A percentile compares a stretch with the other conserved stretches of the same genome.
phyloP scores from a whole-genome alignment of 768 basidiomycete species.

The Mycena capillaripes region DNA sequence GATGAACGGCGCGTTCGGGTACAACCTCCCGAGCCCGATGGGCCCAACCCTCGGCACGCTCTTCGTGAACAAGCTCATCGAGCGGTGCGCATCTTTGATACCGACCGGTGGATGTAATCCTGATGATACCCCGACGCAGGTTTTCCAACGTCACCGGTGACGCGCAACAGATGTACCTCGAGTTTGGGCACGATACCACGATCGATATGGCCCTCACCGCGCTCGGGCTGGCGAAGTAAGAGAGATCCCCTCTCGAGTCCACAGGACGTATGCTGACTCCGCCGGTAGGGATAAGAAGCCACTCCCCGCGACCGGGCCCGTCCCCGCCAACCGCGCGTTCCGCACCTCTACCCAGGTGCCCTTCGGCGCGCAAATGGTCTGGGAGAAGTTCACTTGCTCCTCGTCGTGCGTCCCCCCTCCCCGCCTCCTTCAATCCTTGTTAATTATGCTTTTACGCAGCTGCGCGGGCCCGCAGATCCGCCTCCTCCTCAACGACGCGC shows the following conservation, averaged over 20 bases:
- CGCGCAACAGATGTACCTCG: neutral
- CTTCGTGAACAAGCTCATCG: constrained; percentile 54
- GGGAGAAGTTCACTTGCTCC: constrained; percentile 57
- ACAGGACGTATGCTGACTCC: constrained; percentile 42
- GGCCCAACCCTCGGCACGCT: constrained; percentile 55
- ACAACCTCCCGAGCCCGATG: constrained; percentile 17
- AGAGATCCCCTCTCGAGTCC: constrained; percentile 25
- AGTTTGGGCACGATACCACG: neutral
- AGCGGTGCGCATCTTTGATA: constrained; percentile 41
- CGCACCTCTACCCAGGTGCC: constrained; percentile 56
- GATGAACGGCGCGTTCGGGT: neutral
- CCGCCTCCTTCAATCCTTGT: neutral
- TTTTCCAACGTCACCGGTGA: constrained; percentile 31
- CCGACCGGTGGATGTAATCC: no score
- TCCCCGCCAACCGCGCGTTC: constrained; percentile 47
- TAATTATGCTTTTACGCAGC: constrained; percentile 27
- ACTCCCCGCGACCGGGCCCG: constrained; percentile 45
- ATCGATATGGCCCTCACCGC: constrained; percentile 48
- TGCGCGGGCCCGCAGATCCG: constrained; percentile 55
- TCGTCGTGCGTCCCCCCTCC: constrained; percentile 43
- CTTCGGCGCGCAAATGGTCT: constrained; percentile 59
- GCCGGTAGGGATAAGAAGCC: constrained; percentile 47
- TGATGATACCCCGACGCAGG: constrained; percentile 40
- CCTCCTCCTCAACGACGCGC: constrained; percentile 56
- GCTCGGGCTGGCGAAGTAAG: constrained; percentile 29